Base-by-base conservation (phyloP, 306 rosid genomes). In the Castanospermum australe region DNA sequence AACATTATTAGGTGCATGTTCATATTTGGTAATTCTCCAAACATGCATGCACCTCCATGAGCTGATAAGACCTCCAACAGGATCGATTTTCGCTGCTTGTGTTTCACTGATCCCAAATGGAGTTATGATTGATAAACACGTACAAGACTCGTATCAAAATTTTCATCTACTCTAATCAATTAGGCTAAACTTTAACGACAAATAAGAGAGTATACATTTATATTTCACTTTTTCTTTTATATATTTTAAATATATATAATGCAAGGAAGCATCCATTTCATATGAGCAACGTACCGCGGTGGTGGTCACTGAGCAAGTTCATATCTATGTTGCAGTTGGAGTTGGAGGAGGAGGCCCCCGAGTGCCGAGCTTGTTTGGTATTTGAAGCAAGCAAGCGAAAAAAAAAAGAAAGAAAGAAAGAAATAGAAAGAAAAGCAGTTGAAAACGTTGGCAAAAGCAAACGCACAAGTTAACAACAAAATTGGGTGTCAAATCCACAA, bases 381-480 rank as follows among this genome's bases (percentile, higher is more conserved):
- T 66, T 64, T 32, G 72, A 35, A 39, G 65, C 8, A 62, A 21
- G 13, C n/a, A n/a, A n/a, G n/a, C n/a, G 4, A 8, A 38, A 13
- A 28, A 8, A 81, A 30, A 47, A 12, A 4, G 13, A 0, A 6
- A 32, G 10, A 2, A 41, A 71, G 10, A 71, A 47, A 71, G 60
- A 15, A 71, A 11, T n/a, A 17, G 7, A 60, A 62, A 4, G 52
- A 69, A 87, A 78, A 25, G 85, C 47, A 56, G 41, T 60, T 84
- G 89, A 87, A 85, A 85, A 75, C 80, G 85, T 78, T 60, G 85
- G 87, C 69, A 71, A 86, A 86, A 88, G 91, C 36, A 55, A 75
- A 68, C 75, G 79, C 15, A 81, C 7, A 75, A 84, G 88, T 82
- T 82, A 80, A 70, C 35, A 90, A 89, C 96, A 89, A 89, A 89